Percentiles rank a stretch among this genome's conserved stretches.
These are phyloP conservation scores for Puccinia coronata DNA, from an alignment of 1,284 basidiomycete genomes.

Conservation along the genomic window DNA sequence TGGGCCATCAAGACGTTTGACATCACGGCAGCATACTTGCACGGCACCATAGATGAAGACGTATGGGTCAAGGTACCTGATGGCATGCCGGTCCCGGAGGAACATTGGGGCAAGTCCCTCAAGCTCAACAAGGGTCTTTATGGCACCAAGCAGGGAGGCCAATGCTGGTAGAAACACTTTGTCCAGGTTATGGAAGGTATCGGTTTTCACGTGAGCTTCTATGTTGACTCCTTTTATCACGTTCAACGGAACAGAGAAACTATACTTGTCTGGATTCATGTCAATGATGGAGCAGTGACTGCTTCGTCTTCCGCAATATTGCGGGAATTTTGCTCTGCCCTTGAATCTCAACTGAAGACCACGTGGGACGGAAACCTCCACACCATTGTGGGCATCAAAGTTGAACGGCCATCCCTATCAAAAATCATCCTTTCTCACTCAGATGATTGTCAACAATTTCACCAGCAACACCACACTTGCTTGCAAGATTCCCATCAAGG, in stretches of 20 bases:
- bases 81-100: no score
- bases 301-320: background rate
- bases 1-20: conserved; percentile 1
- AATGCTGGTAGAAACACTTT: no score
- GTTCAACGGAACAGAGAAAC: no score
- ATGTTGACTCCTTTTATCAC: no score
- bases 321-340: background rate
- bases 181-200: no score
- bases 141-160: conserved; percentile 26
- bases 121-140: conserved; percentile 19
- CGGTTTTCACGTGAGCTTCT: no score
- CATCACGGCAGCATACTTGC: no score
- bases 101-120: no score
- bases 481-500: no score
- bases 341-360: background rate
- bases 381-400: no score
- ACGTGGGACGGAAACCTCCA: background rate
- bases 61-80: background rate
- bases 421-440: background rate
- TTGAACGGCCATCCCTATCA: background rate
- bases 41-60: conserved; percentile 29
- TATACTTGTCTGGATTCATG: no score
- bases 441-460: background rate
- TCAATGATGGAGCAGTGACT: background rate
- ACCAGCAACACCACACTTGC: no score